A percentile compares a stretch with the other conserved stretches of the same genome.
phyloP scores from a whole-genome alignment of 495 filamentous ascomycete genomes.

The Amorphotheca resinae region DNA sequence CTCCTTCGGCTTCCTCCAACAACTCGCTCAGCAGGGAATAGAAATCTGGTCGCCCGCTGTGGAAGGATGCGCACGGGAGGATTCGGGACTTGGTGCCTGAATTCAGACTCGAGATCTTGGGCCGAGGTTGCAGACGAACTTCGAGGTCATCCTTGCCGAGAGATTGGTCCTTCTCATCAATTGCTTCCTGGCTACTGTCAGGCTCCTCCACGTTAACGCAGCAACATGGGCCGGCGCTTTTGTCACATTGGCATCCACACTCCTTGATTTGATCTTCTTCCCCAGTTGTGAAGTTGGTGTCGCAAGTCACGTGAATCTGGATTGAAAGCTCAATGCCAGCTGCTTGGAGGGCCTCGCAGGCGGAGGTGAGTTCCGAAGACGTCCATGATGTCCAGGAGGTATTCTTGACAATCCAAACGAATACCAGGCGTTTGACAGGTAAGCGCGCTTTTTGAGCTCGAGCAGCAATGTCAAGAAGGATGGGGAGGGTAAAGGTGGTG shows the following conservation, averaged over 20 bases:
- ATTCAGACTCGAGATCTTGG: neutral
- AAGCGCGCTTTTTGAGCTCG: constrained; percentile 7
- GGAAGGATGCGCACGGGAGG: constrained; percentile 12
- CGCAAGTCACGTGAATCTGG: constrained; percentile 14
- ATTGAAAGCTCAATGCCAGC: constrained; percentile 14
- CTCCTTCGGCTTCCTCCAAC: constrained; percentile 67
- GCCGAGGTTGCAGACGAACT: neutral
- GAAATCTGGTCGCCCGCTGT: constrained; percentile 14
- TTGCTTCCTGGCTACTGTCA: neutral
- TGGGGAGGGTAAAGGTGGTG: constrained; percentile 14
- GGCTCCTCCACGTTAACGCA: neutral
- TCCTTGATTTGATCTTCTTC: constrained; percentile 1
- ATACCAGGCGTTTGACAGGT: constrained; percentile 12
- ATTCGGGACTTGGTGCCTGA: neutral
- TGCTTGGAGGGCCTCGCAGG: neutral
- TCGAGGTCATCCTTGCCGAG: neutral
- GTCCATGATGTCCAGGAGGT: constrained; percentile 16
- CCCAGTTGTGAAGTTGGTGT: constrained; percentile 10
- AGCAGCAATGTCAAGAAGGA: constrained; percentile 12
- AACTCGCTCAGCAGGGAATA: constrained; percentile 10
- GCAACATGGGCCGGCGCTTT: constrained; percentile 3
- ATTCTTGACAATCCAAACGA: constrained; percentile 16
- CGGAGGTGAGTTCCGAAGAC: constrained; percentile 8
- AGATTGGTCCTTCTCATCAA: neutral
- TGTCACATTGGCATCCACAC: constrained; percentile 10